Evolutionary conservation across 176 grass and related monocot species (phyloP).

Genomic region (Paspalum vaginatum): DNA sequence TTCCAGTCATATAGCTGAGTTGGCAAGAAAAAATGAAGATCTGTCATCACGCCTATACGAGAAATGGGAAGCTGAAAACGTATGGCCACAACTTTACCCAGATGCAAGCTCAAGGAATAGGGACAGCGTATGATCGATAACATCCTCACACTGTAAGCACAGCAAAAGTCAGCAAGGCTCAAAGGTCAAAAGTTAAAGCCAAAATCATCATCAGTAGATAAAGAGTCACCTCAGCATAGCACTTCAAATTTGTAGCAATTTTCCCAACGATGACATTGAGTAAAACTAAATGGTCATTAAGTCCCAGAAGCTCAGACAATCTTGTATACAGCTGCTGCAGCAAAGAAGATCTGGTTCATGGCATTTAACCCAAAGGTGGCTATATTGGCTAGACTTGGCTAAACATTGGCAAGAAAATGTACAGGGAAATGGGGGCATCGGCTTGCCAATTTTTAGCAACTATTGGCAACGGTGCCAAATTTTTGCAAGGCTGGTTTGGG

Average conservation of each 20-base stretch:
- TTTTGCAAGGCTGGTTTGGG: not conserved
- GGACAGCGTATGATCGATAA: conserved; percentile 92
- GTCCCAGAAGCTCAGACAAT: conserved; percentile 95
- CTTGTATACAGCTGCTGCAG: conserved; percentile 97
- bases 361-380: conserved; percentile 12
- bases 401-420: not conserved
- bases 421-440: not conserved
- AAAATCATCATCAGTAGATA: conserved; percentile 42
- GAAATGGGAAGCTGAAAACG: conserved; percentile 15
- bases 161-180: conserved; percentile 48
- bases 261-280: conserved; percentile 98
- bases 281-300: conserved; percentile 96
- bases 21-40: conserved; percentile 39
- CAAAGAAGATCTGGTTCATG: conserved; percentile 54
- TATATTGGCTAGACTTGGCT: not conserved
- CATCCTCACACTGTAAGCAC: conserved; percentile 82
- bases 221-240: conserved; percentile 78
- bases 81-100: conserved; percentile 61
- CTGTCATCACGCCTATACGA: conserved; percentile 21
- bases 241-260: conserved; percentile 97
- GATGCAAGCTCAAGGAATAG: conserved; percentile 94
- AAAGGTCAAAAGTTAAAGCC: conserved; percentile 33
- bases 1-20: conserved; percentile 98
- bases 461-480: not conserved
- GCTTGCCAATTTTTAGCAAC: conserved; percentile 4